Conservation (phyloP, 1,139 yeast species). For the Debaryomycetaceae sp. region DNA sequence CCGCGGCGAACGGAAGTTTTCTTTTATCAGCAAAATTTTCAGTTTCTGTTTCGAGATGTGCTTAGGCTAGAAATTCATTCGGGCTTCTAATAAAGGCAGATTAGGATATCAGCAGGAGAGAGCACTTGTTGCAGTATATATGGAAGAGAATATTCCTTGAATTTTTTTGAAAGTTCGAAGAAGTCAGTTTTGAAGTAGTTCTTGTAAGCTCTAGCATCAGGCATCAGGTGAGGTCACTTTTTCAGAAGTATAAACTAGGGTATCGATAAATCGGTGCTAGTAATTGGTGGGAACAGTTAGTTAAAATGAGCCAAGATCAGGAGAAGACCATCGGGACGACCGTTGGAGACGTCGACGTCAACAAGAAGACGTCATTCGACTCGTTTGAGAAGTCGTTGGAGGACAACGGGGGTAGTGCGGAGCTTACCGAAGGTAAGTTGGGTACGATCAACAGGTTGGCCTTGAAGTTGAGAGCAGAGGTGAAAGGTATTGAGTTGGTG, state of each 20-base stretch:
- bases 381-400: slow-evolving; percentile 24
- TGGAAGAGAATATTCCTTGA: not conserved
- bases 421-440: slow-evolving; percentile 12
- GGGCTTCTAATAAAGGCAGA: not conserved
- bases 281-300: not conserved
- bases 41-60: not conserved
- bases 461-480: slow-evolving; percentile 48
- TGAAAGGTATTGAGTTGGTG: slow-evolving; percentile 65
- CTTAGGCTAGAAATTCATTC: not conserved
- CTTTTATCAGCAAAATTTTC: not conserved
- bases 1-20: slow-evolving; percentile 2
- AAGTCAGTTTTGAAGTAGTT: no score
- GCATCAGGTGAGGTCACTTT: no score
- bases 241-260: no score
- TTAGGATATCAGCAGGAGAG: not conserved
- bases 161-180: not conserved
- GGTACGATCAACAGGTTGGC: slow-evolving; percentile 22
- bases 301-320: not conserved
- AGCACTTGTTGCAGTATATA: not conserved
- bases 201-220: no score
- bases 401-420: slow-evolving; percentile 20
- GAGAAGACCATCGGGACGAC: not conserved
- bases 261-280: not conserved
- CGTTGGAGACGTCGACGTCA: slow-evolving; percentile 2
- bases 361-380: slow-evolving; percentile 18